phyloP scores from a whole-genome alignment of 2,329 filamentous ascomycete species.

The Aspergillus ustus region DNA sequence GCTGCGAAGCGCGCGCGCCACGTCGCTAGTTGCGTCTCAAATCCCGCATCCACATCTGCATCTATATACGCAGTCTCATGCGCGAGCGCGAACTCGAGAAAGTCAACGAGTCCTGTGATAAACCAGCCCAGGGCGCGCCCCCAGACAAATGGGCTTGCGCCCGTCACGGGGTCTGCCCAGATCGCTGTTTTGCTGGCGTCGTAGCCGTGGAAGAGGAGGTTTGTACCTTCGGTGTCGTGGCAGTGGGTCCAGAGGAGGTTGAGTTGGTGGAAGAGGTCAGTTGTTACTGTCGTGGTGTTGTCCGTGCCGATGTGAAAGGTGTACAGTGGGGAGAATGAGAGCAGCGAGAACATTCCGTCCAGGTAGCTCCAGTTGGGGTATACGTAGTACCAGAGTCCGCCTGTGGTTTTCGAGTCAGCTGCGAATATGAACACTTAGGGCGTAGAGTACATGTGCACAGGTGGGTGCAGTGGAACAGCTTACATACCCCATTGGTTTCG shows the following conservation, averaged over 20 bases:
- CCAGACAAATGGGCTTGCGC: constrained; percentile 60
- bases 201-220: constrained; percentile 60
- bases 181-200: constrained; percentile 54
- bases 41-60: no score
- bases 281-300: constrained; percentile 49
- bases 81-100: constrained; percentile 52
- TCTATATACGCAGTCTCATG: constrained; percentile 9
- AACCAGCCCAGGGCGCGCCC: constrained; percentile 61
- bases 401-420: no score
- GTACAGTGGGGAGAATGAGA: constrained; percentile 20
- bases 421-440: no score
- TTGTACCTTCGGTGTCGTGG: constrained; percentile 40
- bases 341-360: constrained; percentile 57
- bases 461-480: background rate
- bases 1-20: constrained; percentile 46
- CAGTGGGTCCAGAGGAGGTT: constrained; percentile 53
- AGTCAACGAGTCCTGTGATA: constrained; percentile 56
- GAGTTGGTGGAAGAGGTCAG: constrained; percentile 51
- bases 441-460: no score
- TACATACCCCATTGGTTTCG: constrained; percentile 24
- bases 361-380: constrained; percentile 60
- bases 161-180: constrained; percentile 58
- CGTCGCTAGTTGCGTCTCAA: constrained; percentile 34
- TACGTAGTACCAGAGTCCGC: constrained; percentile 29
- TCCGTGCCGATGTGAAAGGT: constrained; percentile 39